Percentiles rank a stretch among this genome's conserved stretches.
These are phyloP conservation scores for Cnidoscolus chayamansa DNA, from an alignment of 441 rosid genomes.

Conservation along the genomic window DNA sequence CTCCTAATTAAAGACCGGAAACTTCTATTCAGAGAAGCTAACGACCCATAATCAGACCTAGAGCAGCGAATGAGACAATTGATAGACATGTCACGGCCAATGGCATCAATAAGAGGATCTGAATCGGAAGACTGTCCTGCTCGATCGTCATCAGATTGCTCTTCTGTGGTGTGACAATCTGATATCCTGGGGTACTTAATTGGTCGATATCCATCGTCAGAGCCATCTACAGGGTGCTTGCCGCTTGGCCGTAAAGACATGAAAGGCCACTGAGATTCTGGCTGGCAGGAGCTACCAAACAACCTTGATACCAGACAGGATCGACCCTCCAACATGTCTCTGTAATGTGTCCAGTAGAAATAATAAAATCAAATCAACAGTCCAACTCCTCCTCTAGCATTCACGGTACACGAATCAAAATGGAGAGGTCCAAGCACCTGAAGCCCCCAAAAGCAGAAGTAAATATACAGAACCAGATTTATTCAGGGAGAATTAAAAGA, in stretches of 20 bases:
- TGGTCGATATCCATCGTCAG: constrained; percentile 31
- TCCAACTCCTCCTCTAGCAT: constrained; percentile 18
- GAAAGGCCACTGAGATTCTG: constrained; percentile 62
- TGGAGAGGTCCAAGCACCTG: constrained; percentile 21
- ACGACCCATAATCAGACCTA: constrained; percentile 74
- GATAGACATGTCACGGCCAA: constrained; percentile 74
- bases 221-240: constrained; percentile 48
- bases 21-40: constrained; percentile 64
- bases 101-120: constrained; percentile 58
- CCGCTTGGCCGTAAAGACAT: constrained; percentile 38
- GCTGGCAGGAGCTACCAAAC: constrained; percentile 66
- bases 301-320: constrained; percentile 59
- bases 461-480: constrained; percentile 17
- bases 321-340: constrained; percentile 81
- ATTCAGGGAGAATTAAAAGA: constrained; percentile 15
- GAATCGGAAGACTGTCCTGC: constrained; percentile 57
- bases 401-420: constrained; percentile 4
- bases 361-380: constrained; percentile 16
- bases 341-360: constrained; percentile 30
- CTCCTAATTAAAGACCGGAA: constrained; percentile 65
- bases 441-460: constrained; percentile 23
- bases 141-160: constrained; percentile 33
- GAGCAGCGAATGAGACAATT: constrained; percentile 71
- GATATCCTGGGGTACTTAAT: constrained; percentile 39
- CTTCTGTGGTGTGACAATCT: constrained; percentile 16